A percentile compares a stretch with the other conserved stretches of the same genome.
These are phyloP conservation scores for Aspergillus sp. DNA, from an alignment of 2,329 filamentous ascomycete species.

Conservation along the genomic window DNA sequence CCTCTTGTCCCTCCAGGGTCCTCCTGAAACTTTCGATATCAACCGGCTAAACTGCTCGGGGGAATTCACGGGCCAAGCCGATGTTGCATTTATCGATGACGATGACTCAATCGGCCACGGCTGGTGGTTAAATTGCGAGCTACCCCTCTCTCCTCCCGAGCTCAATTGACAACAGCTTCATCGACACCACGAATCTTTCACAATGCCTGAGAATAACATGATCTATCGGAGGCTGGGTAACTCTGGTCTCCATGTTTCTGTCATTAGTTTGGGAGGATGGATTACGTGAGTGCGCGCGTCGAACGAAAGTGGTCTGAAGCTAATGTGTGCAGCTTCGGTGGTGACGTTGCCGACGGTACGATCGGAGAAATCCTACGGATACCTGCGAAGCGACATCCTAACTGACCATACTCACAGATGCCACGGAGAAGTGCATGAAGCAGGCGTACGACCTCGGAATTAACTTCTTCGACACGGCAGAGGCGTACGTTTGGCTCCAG, in stretches of 20 bases:
- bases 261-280: conserved; percentile 66
- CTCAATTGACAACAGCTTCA: not conserved
- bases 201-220: conserved; percentile 53
- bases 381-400: not conserved
- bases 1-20: not conserved
- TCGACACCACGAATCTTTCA: not conserved
- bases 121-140: not conserved
- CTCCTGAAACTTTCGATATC: not conserved
- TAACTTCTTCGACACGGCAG: conserved; percentile 64
- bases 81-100: not conserved
- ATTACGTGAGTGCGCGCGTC: conserved; percentile 29
- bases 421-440: conserved; percentile 46
- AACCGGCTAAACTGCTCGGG: not conserved
- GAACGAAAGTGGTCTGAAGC: not conserved
- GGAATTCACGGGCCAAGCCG: not conserved
- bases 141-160: not conserved
- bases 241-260: conserved; percentile 73
- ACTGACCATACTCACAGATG: conserved; percentile 21
- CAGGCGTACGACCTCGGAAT: conserved; percentile 62
- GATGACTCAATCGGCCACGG: not conserved
- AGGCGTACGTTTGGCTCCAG: conserved; percentile 36
- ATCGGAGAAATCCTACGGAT: not conserved
- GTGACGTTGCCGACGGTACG: conserved; percentile 14
- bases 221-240: conserved; percentile 72
- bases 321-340: conserved; percentile 8